Conservation (phyloP, 73 alveolate species). For the Paramecium biaurelia region DNA sequence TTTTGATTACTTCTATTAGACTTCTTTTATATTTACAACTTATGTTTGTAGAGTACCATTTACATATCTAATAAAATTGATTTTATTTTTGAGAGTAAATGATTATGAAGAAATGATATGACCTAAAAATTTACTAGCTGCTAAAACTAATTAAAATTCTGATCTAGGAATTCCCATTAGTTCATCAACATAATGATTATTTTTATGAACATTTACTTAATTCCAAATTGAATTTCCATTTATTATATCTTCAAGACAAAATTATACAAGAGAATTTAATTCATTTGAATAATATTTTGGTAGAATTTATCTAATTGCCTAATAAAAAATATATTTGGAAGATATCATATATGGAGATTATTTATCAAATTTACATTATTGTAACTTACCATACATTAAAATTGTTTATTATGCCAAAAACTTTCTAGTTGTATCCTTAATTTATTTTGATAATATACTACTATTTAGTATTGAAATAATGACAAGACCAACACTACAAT, state of each 20-base stretch:
- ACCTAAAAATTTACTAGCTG: constrained; percentile 26
- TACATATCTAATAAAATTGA: neutral
- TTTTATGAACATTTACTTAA: neutral
- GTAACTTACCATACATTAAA: neutral
- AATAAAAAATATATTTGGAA: neutral
- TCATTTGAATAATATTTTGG: constrained; percentile 24
- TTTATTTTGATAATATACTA: neutral
- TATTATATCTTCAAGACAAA: constrained; percentile 7
- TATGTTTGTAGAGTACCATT: neutral
- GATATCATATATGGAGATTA: neutral
- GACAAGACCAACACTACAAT: neutral
- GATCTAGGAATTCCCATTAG: neutral
- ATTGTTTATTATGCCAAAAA: constrained; percentile 24
- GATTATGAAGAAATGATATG: neutral
- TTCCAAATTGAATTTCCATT: neutral
- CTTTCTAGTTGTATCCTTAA: constrained; percentile 9
- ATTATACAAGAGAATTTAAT: neutral
- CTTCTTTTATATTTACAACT: neutral
- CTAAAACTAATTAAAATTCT: neutral
- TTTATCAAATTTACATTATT: neutral
- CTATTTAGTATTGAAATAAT: neutral
- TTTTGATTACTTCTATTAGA: neutral
- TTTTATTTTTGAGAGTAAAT: constrained; percentile 29
- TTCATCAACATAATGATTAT: constrained; percentile 30
- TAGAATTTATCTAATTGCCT: neutral